A percentile compares a stretch with the other conserved stretches of the same genome.
These are phyloP conservation scores for Vaucheria bursata DNA, from an alignment of 352 stramenopile species.

Conservation along the genomic window DNA sequence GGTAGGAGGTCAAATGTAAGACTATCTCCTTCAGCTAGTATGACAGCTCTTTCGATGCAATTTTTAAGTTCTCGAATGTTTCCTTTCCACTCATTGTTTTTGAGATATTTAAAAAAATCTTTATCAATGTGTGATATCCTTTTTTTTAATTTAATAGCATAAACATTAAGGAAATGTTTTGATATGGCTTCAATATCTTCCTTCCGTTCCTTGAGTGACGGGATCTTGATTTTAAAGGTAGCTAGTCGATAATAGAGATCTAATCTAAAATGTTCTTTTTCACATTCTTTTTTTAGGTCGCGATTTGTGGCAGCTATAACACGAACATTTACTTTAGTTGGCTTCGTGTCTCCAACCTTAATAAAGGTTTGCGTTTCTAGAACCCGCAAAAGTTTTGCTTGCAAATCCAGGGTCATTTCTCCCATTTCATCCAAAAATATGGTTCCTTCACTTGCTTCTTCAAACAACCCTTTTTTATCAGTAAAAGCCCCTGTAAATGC, in stretches of 20 bases:
- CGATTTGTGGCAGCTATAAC: not conserved
- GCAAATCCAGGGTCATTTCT: not conserved
- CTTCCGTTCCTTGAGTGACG: not conserved
- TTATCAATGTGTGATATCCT: not conserved
- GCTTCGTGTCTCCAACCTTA: not conserved
- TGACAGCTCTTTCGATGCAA: not conserved
- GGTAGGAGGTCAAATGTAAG: not conserved
- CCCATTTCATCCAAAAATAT: not conserved
- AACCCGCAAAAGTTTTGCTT: not conserved
- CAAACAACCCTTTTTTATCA: not conserved
- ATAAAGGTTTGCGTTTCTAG: not conserved
- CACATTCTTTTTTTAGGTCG: not conserved
- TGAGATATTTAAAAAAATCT: not conserved
- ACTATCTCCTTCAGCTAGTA: not conserved
- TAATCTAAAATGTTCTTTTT: not conserved
- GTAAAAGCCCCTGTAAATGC: not conserved
- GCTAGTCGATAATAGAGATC: not conserved
- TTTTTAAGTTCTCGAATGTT: not conserved
- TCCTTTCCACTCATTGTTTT: constrained; percentile 1
- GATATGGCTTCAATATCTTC: not conserved
- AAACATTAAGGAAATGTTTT: not conserved
- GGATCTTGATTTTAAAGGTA: not conserved
- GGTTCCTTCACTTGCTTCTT: not conserved
- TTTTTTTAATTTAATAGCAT: not conserved
- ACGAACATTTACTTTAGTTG: not conserved